Evolutionary conservation across 2,329 filamentous ascomycete species (phyloP).

Genomic region (Botrytis cinerea): DNA sequence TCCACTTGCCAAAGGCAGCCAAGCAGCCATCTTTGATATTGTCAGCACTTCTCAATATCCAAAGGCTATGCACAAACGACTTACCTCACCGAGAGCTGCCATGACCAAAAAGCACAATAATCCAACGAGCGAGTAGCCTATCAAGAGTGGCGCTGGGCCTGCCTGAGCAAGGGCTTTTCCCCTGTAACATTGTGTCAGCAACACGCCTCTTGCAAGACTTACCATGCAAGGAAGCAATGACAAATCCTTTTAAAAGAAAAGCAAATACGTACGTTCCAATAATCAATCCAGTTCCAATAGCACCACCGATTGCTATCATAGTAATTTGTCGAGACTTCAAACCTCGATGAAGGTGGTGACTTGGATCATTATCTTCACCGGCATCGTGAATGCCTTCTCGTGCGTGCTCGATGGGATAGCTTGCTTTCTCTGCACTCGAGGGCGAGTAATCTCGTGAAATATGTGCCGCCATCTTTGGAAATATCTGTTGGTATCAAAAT

Average conservation of each 20-base stretch:
- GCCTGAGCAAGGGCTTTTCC: conserved; percentile 50
- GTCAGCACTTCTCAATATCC: conserved; percentile 54
- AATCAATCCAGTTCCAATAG: conserved; percentile 60
- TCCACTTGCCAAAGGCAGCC: conserved; percentile 74
- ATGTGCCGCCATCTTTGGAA: neutral
- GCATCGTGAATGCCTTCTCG: neutral
- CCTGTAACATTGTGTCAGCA: conserved; percentile 27
- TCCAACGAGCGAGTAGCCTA: conserved; percentile 70
- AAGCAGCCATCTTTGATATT: conserved; percentile 66
- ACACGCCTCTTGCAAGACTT: neutral
- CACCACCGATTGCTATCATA: conserved; percentile 73
- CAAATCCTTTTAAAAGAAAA: neutral
- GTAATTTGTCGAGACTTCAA: conserved; percentile 57
- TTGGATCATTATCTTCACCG: conserved; percentile 31
- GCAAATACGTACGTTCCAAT: conserved; percentile 55
- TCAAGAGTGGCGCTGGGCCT: conserved; percentile 66
- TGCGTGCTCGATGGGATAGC: neutral
- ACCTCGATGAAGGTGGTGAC: conserved; percentile 49
- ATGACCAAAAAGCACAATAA: conserved; percentile 78
- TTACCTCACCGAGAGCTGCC: conserved; percentile 58
- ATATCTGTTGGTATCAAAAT: neutral
- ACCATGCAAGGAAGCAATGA: neutral
- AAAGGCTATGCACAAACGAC: conserved; percentile 16
- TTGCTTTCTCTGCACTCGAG: conserved; percentile 17
- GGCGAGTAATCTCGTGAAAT: conserved; percentile 6